Evolutionary conservation across 768 basidiomycete species (phyloP).

Genomic region (Hypsizygus marmoreus): DNA sequence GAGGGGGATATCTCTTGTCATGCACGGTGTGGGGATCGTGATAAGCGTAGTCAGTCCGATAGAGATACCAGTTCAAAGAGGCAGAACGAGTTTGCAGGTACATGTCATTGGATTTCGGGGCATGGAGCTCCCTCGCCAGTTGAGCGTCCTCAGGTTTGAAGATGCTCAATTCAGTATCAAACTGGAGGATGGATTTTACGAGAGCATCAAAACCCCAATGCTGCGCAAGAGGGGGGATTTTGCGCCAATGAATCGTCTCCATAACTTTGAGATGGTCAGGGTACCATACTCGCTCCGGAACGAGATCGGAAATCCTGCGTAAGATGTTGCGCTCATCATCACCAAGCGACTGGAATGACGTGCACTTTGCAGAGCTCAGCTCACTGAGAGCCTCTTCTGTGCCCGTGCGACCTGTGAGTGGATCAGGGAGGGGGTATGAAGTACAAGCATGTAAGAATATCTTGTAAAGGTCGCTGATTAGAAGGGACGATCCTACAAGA

Average conservation of each 20-base stretch:
- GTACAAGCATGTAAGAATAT: constrained; percentile 49
- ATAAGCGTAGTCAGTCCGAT: too few relatives aligned
- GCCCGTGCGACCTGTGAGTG: constrained; percentile 43
- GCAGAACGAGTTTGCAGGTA: too few relatives aligned
- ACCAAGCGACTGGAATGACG: constrained; percentile 40
- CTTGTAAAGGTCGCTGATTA: constrained; percentile 33
- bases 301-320: constrained; percentile 31
- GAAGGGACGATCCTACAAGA: constrained; percentile 28
- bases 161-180: constrained; percentile 15
- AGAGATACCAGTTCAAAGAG: too few relatives aligned
- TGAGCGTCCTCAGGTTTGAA: too few relatives aligned
- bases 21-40: too few relatives aligned
- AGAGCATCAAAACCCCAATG: constrained; percentile 27
- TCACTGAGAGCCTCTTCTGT: constrained; percentile 43
- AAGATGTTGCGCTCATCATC: constrained; percentile 32
- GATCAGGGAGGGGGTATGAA: constrained; percentile 42
- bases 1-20: too few relatives aligned
- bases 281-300: constrained; percentile 38
- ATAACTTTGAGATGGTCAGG: constrained; percentile 37
- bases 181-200: constrained; percentile 29
- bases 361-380: constrained; percentile 36
- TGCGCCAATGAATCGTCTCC: constrained; percentile 40
- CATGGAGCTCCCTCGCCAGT: constrained; percentile 3
- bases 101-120: too few relatives aligned
- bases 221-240: constrained; percentile 27